Base-by-base conservation (phyloP, 495 filamentous ascomycete genomes). In the Hypoxylon fuscum region DNA sequence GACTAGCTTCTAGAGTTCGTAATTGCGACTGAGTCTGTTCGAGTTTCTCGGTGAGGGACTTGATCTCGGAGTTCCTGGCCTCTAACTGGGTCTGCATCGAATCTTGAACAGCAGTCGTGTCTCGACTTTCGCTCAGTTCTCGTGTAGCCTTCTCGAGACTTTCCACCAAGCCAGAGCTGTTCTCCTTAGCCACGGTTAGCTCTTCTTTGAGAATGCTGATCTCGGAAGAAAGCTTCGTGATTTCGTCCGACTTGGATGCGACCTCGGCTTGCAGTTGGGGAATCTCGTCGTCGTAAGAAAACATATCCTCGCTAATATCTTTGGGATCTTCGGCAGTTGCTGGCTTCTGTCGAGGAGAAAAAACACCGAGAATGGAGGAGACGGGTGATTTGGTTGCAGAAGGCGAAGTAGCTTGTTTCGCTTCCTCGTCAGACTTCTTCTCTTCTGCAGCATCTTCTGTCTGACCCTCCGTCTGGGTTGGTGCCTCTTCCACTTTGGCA, bases 211-310 rank as follows among this genome's bases (percentile, higher is more conserved):
- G 37, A n/a, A 63, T 62, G 8, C 52, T 47, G n/a, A 78, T 65
- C 54, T 82, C 71, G 8, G 61, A 53, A 10, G 66, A 60, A 11
- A 82, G 70, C 17, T 74, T 72, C 1, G 70, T 49, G 11, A 80
- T 73, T 34, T 79, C 72, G 25, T 75, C 77, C 9, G 64, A 53
- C 54, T 79, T 78, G 35, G 74, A 81, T 20, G 82, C 81, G 14
- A 90, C 73, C 49, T 90, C 85, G 8, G 76, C 71, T 63, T 88
- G 88, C 14, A 94, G 81, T 15, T 79, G 77, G 29, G 83, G 81
- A 25, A 93, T 81, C 68, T 93, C 87, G 27, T 83, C 78, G 56
- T 91, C 85, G 37, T 91, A 96, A 5, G 91, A 95, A 75, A 97
- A 97, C 74, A 97, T 88, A 18, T 96, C 91, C 66, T 94, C 91